Percentiles rank a stretch among this genome's conserved stretches.
phyloP scores from a whole-genome alignment of 1,284 basidiomycete genomes.

The Cryptococcus floricola region DNA sequence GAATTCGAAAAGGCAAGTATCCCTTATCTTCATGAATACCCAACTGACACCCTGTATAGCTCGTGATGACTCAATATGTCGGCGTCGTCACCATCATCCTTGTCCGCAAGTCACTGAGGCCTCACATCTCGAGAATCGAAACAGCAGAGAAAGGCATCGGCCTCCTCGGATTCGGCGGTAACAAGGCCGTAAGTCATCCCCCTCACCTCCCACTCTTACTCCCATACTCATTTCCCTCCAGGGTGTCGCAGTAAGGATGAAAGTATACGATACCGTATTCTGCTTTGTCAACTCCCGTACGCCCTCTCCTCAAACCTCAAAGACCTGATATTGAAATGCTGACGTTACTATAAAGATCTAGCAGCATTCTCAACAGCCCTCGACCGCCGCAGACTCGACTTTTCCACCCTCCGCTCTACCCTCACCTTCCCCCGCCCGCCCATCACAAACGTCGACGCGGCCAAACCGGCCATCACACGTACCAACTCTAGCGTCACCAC shows the following conservation, averaged over 20 bases:
- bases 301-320: slow-evolving; percentile 36
- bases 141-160: slow-evolving; percentile 40
- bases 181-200: slow-evolving; percentile 39
- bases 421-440: slow-evolving; percentile 26
- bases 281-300: slow-evolving; percentile 58
- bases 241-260: slow-evolving; percentile 47
- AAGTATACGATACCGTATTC: slow-evolving; percentile 44
- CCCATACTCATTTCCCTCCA: slow-evolving; percentile 1
- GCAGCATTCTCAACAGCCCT: slow-evolving; percentile 57
- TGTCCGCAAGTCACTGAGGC: slow-evolving; percentile 48
- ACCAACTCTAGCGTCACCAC: no score
- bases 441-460: no score
- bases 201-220: not conserved
- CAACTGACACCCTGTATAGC: slow-evolving; percentile 14
- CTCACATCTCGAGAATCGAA: slow-evolving; percentile 24
- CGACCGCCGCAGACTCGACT: slow-evolving; percentile 45
- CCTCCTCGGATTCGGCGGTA: slow-evolving; percentile 40
- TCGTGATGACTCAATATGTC: slow-evolving; percentile 38
- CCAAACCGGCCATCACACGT: no score
- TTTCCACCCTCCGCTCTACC: slow-evolving; percentile 19
- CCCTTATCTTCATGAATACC: not conserved
- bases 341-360: slow-evolving; percentile 50
- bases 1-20: slow-evolving; percentile 31
- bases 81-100: slow-evolving; percentile 55
- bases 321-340: not conserved